Percentiles rank a stretch among this genome's conserved stretches.
phyloP scores from a whole-genome alignment of 495 filamentous ascomycete species.

The Penicillium turbatum region DNA sequence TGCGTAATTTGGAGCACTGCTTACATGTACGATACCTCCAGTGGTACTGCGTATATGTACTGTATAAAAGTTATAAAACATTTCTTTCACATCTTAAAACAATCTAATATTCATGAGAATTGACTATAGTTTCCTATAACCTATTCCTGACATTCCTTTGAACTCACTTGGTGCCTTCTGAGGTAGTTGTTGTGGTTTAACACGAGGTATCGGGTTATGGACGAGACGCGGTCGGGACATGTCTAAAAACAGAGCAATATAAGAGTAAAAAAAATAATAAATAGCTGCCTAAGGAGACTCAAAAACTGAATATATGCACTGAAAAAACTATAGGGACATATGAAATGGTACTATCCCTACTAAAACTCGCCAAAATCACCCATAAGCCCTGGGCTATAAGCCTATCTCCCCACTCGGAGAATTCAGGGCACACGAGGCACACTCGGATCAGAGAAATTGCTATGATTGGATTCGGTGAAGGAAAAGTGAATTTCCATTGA shows the following conservation, averaged over 20 bases:
- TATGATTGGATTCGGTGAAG: neutral
- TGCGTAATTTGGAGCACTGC: slow-evolving; percentile 29
- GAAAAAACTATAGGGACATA: neutral
- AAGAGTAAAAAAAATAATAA: neutral
- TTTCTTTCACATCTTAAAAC: too few relatives aligned
- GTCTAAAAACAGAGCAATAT: neutral
- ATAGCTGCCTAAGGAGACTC: neutral
- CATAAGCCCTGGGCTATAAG: neutral
- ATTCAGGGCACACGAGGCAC: slow-evolving; percentile 3
- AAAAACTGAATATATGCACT: neutral
- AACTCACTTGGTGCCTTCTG: neutral
- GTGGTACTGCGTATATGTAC: too few relatives aligned
- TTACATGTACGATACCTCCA: slow-evolving; percentile 8
- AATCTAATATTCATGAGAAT: too few relatives aligned
- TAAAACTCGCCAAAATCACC: neutral
- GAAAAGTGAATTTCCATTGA: neutral
- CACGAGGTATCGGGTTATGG: neutral
- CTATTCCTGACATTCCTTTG: neutral
- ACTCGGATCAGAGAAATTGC: slow-evolving; percentile 1
- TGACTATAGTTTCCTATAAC: neutral
- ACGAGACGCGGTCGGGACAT: neutral
- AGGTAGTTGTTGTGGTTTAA: neutral
- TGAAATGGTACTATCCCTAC: neutral
- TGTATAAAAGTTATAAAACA: too few relatives aligned
- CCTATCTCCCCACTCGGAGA: neutral